These are phyloP conservation scores for Syzygium aromaticum DNA, from an alignment of 345 rosid species.

Conservation along the genomic window DNA sequence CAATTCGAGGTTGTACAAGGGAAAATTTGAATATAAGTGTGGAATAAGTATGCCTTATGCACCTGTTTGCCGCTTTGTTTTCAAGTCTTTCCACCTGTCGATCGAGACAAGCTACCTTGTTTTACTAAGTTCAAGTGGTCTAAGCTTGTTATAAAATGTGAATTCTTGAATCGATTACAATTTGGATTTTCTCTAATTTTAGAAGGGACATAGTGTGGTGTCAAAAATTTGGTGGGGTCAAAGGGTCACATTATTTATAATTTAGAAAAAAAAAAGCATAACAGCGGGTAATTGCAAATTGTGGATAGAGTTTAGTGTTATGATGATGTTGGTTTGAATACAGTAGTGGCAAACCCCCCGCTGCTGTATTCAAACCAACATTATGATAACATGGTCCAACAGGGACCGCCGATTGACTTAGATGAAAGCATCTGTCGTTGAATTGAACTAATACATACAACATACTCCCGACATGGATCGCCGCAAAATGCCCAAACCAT, in stretches of 20 bases:
- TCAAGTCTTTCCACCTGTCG: no score
- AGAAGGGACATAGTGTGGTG: not conserved
- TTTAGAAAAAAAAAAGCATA: not conserved
- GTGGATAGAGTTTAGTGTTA: not conserved
- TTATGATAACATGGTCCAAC: not conserved
- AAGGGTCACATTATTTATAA: not conserved
- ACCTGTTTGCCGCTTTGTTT: no score
- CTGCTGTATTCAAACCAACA: not conserved
- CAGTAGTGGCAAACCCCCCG: accelerated
- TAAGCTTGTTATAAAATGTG: not conserved
- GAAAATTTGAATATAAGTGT: no score
- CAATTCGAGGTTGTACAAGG: no score
- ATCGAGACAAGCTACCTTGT: not conserved
- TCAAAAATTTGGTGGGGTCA: not conserved
- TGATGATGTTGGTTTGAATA: not conserved
- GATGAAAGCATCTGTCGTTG: not conserved
- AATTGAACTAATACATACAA: not conserved
- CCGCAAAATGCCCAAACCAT: not conserved
- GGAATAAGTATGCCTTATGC: no score
- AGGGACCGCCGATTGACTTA: not conserved
- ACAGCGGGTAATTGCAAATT: not conserved
- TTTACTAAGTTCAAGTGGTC: not conserved
- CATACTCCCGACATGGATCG: not conserved
- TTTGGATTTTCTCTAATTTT: not conserved
- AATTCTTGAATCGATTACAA: not conserved